These are phyloP conservation scores for Ganoderma sinense DNA, from an alignment of 1,284 basidiomycete species.

Conservation along the genomic window DNA sequence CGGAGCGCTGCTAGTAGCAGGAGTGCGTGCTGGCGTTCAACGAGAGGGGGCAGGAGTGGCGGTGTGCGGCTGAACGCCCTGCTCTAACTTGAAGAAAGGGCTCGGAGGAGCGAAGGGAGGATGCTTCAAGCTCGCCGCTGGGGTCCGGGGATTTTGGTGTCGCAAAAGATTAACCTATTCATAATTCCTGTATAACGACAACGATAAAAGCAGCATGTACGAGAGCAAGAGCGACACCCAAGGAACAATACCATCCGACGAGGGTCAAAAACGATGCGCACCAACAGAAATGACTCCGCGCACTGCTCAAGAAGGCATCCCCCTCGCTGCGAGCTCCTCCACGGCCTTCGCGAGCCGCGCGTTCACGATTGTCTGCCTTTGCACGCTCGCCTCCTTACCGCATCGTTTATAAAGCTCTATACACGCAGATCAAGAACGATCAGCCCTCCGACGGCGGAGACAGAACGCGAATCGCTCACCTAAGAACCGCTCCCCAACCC, in stretches of 20 bases:
- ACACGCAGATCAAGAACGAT: slow-evolving; percentile 15
- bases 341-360: slow-evolving; percentile 37
- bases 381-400: slow-evolving; percentile 50
- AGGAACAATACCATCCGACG: background rate
- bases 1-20: too few species aligned
- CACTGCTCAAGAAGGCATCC: background rate
- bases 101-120: too few species aligned
- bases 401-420: slow-evolving; percentile 64
- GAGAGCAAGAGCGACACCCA: background rate
- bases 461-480: slow-evolving; percentile 48
- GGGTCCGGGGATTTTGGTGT: too few species aligned
- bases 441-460: background rate
- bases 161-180: background rate
- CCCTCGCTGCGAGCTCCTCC: slow-evolving; percentile 32
- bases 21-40: too few species aligned
- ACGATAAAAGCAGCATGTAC: background rate
- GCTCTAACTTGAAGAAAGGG: too few species aligned
- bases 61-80: too few species aligned
- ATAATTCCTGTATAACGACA: background rate
- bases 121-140: too few species aligned
- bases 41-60: too few species aligned
- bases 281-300: background rate
- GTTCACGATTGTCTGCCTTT: slow-evolving; percentile 37
- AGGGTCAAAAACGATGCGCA: too few species aligned
- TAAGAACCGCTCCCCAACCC: slow-evolving; percentile 74